Percentiles rank a stretch among this genome's conserved stretches.
phyloP scores from a whole-genome alignment of 192 early-diverging fungal species.

The Funneliformis mosseae region DNA sequence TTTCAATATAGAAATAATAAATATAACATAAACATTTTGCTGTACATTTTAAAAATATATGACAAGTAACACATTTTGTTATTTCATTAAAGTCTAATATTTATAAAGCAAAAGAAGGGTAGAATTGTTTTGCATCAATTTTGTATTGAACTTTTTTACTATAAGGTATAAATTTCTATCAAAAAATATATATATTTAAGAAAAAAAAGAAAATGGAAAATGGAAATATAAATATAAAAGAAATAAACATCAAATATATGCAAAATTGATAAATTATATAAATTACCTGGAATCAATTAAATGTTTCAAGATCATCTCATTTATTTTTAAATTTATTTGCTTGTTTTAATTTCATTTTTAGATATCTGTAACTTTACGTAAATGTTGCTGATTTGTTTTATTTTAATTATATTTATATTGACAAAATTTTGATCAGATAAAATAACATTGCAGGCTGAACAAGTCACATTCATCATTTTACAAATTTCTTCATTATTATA shows the following conservation, averaged over 20 bases:
- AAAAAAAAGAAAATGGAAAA: background rate
- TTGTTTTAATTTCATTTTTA: background rate
- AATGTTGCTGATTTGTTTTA: background rate
- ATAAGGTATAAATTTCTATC: background rate
- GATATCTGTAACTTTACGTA: background rate
- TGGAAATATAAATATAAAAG: background rate
- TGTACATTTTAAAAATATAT: background rate
- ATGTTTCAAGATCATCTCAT: background rate
- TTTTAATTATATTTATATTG: background rate
- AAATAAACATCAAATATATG: background rate
- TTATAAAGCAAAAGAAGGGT: background rate
- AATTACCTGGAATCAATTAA: background rate
- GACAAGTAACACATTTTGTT: background rate
- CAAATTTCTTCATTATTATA: constrained; percentile 2
- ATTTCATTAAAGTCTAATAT: background rate
- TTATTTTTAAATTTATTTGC: background rate
- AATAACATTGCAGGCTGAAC: background rate
- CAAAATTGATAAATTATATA: too few species aligned
- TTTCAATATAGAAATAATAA: background rate
- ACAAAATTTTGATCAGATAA: background rate
- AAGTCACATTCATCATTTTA: background rate
- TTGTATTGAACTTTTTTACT: background rate
- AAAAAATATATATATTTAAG: background rate
- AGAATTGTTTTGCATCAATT: background rate
- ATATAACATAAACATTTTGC: background rate